Percentiles rank a stretch among this genome's conserved stretches.
These are phyloP conservation scores for Chrysanthemum makinoi DNA, from an alignment of 129 eudicot species.

Conservation along the genomic window DNA sequence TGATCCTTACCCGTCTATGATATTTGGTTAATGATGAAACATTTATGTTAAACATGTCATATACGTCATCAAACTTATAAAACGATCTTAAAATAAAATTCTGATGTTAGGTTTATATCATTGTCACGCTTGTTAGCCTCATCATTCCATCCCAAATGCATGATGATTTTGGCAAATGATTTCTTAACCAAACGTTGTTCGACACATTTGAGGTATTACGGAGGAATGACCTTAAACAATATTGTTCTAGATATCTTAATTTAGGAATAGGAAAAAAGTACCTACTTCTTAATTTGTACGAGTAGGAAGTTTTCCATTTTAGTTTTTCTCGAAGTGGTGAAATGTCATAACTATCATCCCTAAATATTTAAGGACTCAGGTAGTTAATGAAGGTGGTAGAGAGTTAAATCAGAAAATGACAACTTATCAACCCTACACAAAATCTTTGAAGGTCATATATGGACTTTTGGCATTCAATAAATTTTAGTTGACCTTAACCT, in stretches of 20 bases:
- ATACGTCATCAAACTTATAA: not conserved
- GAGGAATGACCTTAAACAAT: conserved; percentile 3
- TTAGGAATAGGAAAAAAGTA: not conserved
- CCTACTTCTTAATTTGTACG: not conserved
- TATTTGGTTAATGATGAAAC: not conserved
- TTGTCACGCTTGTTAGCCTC: conserved; percentile 12
- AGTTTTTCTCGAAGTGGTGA: not conserved
- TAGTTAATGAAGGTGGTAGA: not conserved
- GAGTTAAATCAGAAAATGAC: conserved; percentile 12
- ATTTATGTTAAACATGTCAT: not conserved
- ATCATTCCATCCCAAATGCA: not conserved
- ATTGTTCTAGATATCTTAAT: not conserved
- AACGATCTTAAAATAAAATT: not conserved
- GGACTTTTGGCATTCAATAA: conserved; percentile 3
- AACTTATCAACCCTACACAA: conserved; percentile 6
- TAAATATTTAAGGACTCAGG: not conserved
- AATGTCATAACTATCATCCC: conserved; percentile 18
- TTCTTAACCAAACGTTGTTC: not conserved
- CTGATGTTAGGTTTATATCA: conserved; percentile 14
- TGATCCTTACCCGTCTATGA: too few relatives aligned
- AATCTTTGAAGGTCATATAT: not conserved
- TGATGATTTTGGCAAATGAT: not conserved
- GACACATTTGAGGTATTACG: not conserved
- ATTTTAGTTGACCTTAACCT: conserved; percentile 4
- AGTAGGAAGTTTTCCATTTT: not conserved